Evolutionary conservation across 495 filamentous ascomycete species (phyloP).

Genomic region (Saxophila tyrrhenica): DNA sequence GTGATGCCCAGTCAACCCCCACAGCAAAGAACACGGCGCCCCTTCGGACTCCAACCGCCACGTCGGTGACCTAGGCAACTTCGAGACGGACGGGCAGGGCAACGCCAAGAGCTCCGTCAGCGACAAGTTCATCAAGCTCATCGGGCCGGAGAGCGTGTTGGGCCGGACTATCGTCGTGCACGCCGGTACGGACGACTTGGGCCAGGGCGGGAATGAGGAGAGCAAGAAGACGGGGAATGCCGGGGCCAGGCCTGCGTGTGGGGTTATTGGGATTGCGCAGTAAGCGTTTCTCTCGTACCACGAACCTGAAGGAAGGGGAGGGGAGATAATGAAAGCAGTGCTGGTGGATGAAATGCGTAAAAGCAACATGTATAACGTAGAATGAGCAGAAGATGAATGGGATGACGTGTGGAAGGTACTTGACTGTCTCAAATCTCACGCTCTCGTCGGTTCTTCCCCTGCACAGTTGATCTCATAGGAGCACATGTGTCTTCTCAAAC

Average conservation of each 20-base stretch:
- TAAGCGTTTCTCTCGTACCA: too few relatives aligned
- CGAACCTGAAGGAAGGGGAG: neutral
- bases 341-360: neutral
- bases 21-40: constrained; percentile 81
- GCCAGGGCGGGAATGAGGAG: constrained; percentile 78
- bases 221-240: constrained; percentile 97
- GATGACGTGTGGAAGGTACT: neutral
- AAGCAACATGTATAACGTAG: neutral
- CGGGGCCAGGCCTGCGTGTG: constrained; percentile 83
- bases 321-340: neutral
- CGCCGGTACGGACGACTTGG: constrained; percentile 88
- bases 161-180: constrained; percentile 94
- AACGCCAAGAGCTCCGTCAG: constrained; percentile 63
- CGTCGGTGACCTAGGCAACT: constrained; percentile 94
- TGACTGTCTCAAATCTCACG: neutral
- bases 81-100: constrained; percentile 85
- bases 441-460: too few relatives aligned
- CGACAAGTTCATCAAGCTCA: constrained; percentile 82
- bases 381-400: neutral
- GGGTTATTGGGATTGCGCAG: constrained; percentile 71
- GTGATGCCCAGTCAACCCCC: constrained; percentile 69
- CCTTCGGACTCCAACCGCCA: constrained; percentile 73
- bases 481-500: too few relatives aligned
- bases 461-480: too few relatives aligned
- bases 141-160: constrained; percentile 88